Base-by-base conservation (phyloP, 2,329 filamentous ascomycete genomes). In the Fusarium sp. region DNA sequence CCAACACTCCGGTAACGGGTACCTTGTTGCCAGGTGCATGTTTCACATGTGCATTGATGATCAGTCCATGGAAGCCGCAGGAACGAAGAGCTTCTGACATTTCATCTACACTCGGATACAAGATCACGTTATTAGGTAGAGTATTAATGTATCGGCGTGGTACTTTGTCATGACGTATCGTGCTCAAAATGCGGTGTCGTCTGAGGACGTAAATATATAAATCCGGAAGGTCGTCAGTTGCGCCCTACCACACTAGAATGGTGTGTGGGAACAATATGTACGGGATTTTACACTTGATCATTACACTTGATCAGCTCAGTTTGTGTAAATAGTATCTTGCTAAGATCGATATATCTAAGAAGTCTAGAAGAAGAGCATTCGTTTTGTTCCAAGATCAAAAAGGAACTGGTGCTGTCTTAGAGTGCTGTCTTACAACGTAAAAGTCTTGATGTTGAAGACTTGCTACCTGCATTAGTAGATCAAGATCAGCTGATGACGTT, bases 1-100 rank as follows among this genome's bases (percentile, higher is more conserved):
- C 79, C 7, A 74, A 75, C 3, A 76, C 77, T 6, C 75, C 78
- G 14, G 78, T 79, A 24, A 81, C 62, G 10, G 81, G 70, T 32
- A 79, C 11, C 17, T 15, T 72, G 11, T 1, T 68, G 53, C 13
- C 39, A 28, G 13, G 22, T 14, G 6, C 62, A 32, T 39, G 44
- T 28, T 52, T 50, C 10, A 65, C 56, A 5, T 41, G 9, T 6
- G 53, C 32, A 37, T 49, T 24, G 17, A 44, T 45, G 51, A 62
- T 49, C 2, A 41, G 37, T n/a, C 59, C 30, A 8, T 71, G 48
- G 26, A 63, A 2, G 71, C 69, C 10, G 53, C 58, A 13, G 74
- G 71, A 19, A 67, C 63, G 20, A 62, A 79, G 17, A 81, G 59
- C 3, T 74, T 74, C 68, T 80, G 79, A 24, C 7, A 24, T 2